phyloP scores from a whole-genome alignment of 768 basidiomycete genomes.

The Myochromella boudieri region DNA sequence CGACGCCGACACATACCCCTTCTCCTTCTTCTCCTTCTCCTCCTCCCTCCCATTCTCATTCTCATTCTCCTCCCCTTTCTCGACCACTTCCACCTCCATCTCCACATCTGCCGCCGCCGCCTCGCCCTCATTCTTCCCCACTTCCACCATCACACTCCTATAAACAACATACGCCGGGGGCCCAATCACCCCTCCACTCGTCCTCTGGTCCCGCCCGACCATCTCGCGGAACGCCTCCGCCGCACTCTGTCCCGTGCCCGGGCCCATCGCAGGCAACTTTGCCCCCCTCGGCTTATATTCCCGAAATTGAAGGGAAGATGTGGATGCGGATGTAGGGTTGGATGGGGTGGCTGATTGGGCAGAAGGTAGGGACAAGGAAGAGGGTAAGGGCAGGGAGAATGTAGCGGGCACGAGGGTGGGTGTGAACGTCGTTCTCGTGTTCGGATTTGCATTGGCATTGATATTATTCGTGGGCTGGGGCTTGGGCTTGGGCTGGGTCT shows the following conservation, averaged over 20 bases:
- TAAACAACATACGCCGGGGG: constrained; percentile 13
- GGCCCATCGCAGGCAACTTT: constrained; percentile 14
- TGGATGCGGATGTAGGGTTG: background rate
- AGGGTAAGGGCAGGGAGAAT: too few species aligned
- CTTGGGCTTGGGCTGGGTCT: too few species aligned
- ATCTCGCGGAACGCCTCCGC: constrained; percentile 18
- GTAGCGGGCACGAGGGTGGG: too few species aligned
- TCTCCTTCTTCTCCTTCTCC: too few species aligned
- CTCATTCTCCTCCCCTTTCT: too few species aligned
- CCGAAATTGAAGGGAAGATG: background rate
- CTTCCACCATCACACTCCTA: background rate
- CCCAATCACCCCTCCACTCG: constrained; percentile 11
- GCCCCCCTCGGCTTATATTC: constrained; percentile 3
- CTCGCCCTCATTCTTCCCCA: too few species aligned
- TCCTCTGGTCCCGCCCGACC: constrained; percentile 10
- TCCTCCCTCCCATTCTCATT: too few species aligned
- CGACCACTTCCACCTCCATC: too few species aligned
- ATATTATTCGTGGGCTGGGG: too few species aligned
- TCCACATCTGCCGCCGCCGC: too few species aligned
- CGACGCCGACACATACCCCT: too few species aligned
- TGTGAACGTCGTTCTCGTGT: background rate
- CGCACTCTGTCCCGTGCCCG: constrained; percentile 17
- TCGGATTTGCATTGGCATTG: too few species aligned
- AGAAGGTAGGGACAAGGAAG: background rate
- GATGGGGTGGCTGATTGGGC: background rate